Conservation (phyloP, 257 asterid species). For the Craterostigma plantagineum region DNA sequence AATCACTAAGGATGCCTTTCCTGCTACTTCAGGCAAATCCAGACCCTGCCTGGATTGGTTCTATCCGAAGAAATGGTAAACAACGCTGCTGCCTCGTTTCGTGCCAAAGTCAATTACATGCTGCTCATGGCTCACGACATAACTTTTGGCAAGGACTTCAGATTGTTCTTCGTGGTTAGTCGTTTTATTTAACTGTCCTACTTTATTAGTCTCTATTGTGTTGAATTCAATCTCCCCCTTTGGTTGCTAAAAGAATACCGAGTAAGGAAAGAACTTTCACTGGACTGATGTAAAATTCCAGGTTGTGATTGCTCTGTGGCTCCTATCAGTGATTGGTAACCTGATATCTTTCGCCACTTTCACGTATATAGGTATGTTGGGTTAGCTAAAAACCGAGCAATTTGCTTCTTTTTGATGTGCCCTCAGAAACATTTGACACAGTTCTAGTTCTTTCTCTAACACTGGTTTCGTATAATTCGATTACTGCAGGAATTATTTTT, state of each 20-base stretch:
- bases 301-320: slow-evolving; percentile 90
- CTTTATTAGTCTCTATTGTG: no score
- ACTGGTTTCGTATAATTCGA: not conserved
- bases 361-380: slow-evolving; percentile 62
- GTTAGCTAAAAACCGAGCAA: no score
- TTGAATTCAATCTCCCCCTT: no score
- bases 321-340: slow-evolving; percentile 77
- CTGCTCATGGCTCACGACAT: slow-evolving; percentile 97
- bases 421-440: no score
- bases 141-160: slow-evolving; percentile 87
- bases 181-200: slow-evolving; percentile 2
- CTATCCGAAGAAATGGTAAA: slow-evolving; percentile 92
- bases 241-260: slow-evolving; percentile 3
- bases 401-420: no score
- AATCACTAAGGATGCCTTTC: slow-evolving; percentile 11
- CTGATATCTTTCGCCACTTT: slow-evolving; percentile 68
- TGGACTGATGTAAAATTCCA: slow-evolving; percentile 31
- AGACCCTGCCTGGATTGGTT: slow-evolving; percentile 64
- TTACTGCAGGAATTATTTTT: slow-evolving; percentile 39
- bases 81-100: slow-evolving; percentile 87
- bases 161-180: slow-evolving; percentile 80
- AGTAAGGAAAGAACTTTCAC: slow-evolving; percentile 6
- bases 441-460: not conserved
- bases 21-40: slow-evolving; percentile 37
- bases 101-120: slow-evolving; percentile 73